Base-by-base conservation (phyloP, 352 stramenopile species). In the Blastocystis sp. region DNA sequence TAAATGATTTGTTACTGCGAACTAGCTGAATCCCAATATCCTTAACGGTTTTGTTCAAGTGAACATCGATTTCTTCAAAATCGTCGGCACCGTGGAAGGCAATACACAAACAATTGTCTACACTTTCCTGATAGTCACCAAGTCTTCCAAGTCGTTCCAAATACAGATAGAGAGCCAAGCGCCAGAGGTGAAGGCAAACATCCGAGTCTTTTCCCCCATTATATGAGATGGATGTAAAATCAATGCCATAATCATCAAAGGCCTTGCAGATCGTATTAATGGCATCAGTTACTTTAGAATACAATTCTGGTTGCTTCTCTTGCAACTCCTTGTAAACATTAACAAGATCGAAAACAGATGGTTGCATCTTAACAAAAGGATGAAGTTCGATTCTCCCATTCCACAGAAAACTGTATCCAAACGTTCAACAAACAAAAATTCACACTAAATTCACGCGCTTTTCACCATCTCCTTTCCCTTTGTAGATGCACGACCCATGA, bases 381-480 rank as follows among this genome's bases (percentile, higher is more conserved):
- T n/a, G n/a, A 46, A 12, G n/a, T 35, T 35, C 29, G 29, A 14
- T 35, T 9, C 56, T 14, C 29, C 56, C 7, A 4, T 14, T 35
- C n/a, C 4, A 63, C 9, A 35, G 4, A 35, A 63, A 14, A 63
- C 56, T 63, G n/a, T 12, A 63, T 35, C 3, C 16, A 51, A 7
- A 24, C 35, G 0, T 59, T 51, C 39, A 78, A 78, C 39, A 59
- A 78, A 78, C 59, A 37, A 78, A 14, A 46, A 43, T 32, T 19
- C 51, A 49, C 11, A 74, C 2, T 21, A 74, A 37, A 74, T 7
- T 32, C 19, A 61, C 54, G 46, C n/a, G 0, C 29, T 61, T 42
- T 65, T 83, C 24, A 39, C 71, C 12, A 63, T 65, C 32, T 83
- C 71, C 71, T 83, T 83, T 83, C 71, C 71, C 49, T 83, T 83